phyloP scores from a whole-genome alignment of 2,329 filamentous ascomycete species.

The Epichloe gansuensis region DNA sequence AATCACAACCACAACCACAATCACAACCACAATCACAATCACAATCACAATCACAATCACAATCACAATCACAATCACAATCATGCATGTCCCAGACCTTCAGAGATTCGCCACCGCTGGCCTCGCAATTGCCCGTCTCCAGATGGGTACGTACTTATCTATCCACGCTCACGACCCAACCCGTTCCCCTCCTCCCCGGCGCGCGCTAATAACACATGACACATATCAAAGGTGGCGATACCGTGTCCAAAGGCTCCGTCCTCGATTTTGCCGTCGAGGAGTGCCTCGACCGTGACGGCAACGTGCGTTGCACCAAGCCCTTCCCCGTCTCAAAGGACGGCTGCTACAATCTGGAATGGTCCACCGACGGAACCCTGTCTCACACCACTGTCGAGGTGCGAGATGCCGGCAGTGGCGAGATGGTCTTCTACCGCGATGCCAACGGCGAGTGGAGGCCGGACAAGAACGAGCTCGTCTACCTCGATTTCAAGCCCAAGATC shows the following conservation, averaged over 20 bases:
- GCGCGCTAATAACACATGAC: no score
- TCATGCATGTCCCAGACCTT: constrained; percentile 11
- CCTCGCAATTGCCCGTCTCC: constrained; percentile 8
- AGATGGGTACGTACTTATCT: constrained; percentile 3
- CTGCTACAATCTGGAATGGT: constrained; percentile 30
- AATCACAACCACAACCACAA: no score
- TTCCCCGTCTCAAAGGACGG: constrained; percentile 25
- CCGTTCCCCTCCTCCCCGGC: background rate
- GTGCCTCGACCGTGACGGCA: constrained; percentile 27
- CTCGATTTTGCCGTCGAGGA: constrained; percentile 30
- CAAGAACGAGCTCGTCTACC: constrained; percentile 31
- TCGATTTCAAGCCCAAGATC: constrained; percentile 35
- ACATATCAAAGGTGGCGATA: constrained; percentile 6
- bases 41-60: no score
- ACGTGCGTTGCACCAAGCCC: constrained; percentile 26
- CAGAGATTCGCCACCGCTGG: constrained; percentile 10
- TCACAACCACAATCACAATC: no score
- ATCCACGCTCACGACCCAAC: no score
- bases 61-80: background rate
- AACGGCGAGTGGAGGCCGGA: constrained; percentile 32
- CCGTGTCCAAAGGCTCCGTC: constrained; percentile 21
- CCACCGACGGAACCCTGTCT: constrained; percentile 23
- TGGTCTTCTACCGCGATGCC: constrained; percentile 33
- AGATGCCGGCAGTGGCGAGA: constrained; percentile 24
- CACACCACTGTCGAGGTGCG: constrained; percentile 27